phyloP scores from a whole-genome alignment of 257 asterid genomes.

The Agastache rugosa region DNA sequence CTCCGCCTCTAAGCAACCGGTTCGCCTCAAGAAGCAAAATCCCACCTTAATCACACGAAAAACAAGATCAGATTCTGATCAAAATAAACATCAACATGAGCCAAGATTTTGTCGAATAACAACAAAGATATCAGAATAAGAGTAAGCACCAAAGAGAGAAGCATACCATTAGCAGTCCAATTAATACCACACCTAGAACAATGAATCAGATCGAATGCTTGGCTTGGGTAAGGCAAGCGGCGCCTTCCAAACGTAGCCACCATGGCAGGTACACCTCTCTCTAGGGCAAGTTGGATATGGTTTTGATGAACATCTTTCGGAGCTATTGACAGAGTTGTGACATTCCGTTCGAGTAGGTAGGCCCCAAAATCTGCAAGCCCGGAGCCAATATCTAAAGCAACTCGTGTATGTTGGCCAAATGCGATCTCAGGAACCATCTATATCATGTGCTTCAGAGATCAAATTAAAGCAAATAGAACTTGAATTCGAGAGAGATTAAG shows the following conservation, averaged over 20 bases:
- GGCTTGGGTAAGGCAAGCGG: constrained; percentile 69
- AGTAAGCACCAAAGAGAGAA: constrained; percentile 7
- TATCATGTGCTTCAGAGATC: constrained; percentile 26
- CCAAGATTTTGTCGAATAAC: neutral
- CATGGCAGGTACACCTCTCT: constrained; percentile 75
- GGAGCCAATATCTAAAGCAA: constrained; percentile 62
- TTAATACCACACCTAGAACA: constrained; percentile 56
- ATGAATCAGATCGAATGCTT: constrained; percentile 69
- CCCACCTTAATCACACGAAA: constrained; percentile 52
- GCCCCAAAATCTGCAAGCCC: constrained; percentile 66
- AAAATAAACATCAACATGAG: constrained; percentile 1
- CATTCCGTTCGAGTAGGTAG: constrained; percentile 56
- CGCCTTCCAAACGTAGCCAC: constrained; percentile 49
- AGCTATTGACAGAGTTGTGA: constrained; percentile 62
- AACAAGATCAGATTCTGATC: constrained; percentile 7
- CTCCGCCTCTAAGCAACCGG: constrained; percentile 75
- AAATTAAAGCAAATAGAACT: constrained; percentile 16
- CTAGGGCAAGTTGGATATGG: constrained; percentile 59
- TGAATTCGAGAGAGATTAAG: constrained; percentile 12
- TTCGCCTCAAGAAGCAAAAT: constrained; percentile 70
- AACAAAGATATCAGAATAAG: neutral
- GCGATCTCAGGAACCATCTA: constrained; percentile 67
- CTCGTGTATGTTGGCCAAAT: constrained; percentile 58
- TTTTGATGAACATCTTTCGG: constrained; percentile 50
- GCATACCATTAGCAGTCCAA: constrained; percentile 60